Evolutionary conservation across 169 alveolate genomes (phyloP), one percentile per base, ranked within the genome.

Genomic region (Plasmodium inui): DNA sequence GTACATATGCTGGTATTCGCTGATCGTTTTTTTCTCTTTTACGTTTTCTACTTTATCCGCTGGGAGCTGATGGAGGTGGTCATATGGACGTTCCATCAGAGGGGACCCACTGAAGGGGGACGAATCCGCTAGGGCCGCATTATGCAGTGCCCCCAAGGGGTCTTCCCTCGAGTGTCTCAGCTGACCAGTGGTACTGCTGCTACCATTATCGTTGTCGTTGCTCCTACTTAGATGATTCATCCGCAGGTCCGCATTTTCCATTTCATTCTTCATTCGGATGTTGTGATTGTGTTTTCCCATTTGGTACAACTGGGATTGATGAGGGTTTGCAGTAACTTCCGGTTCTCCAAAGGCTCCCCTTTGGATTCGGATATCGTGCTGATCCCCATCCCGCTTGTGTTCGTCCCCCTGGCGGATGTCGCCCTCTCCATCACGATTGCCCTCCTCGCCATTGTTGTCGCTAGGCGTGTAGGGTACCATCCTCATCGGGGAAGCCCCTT

Each of bases 21-120:
- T 26, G 2, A 67, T 67, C 3, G 12, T 67, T 67, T 67, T 67
- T 67, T 67, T 28, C 76, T 67, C 76, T 12, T 67, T 67, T 6
- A 67, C 37, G n/a, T 67, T 67, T 67, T 67, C 76, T 28, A 67
- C 3, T 7, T 67, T 67, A 67, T 67, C 76, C 76, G 30, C 41
- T 67, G 19, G 76, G n/a, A 26, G n/a, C 37, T 67, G 30, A 67
- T 67, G 37, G n/a, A 26, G 30, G 76, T 28, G 30, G 37, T 67
- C 76, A 67, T 26, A 67, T 67, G 41, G 30, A 0, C 76, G 76
- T 67, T 67, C 76, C 39, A 26, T 67, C 28, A 26, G 76, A 9
- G 76, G 76, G 76, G 76, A 67, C n/a, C 76, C 76, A 67, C 76
- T 67, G 76, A 67, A 22, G 34, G 76, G 76, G 17, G 76, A 67